These are phyloP conservation scores for Skeletonema grethae DNA, from an alignment of 108 stramenopile species.

Conservation along the genomic window DNA sequence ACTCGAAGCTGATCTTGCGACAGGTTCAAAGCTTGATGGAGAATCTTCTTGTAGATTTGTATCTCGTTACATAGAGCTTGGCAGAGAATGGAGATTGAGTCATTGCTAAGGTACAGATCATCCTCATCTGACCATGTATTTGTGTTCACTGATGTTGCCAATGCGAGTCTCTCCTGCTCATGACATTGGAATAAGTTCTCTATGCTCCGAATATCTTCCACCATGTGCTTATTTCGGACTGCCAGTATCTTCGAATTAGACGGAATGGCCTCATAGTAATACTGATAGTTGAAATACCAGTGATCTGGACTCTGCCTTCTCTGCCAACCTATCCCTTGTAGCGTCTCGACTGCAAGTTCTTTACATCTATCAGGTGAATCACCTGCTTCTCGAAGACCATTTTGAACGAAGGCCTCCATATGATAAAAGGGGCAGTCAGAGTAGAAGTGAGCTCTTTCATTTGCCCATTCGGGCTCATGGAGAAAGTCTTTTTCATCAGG, in stretches of 20 bases:
- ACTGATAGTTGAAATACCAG: constrained; percentile 7
- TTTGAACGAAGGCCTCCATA: neutral
- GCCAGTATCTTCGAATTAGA: neutral
- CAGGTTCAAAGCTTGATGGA: neutral
- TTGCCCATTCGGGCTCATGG: neutral
- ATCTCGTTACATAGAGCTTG: constrained; percentile 51
- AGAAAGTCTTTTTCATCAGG: constrained; percentile 2
- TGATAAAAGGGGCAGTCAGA: neutral
- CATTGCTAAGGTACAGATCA: constrained; percentile 26
- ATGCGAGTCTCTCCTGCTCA: neutral
- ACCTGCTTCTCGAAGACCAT: constrained; percentile 4
- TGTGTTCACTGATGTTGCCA: neutral
- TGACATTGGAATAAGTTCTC: neutral
- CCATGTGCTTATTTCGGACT: neutral
- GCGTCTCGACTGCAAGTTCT: neutral
- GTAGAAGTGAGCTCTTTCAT: neutral
- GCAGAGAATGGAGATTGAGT: constrained; percentile 39
- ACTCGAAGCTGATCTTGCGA: neutral
- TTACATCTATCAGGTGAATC: neutral
- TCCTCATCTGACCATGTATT: neutral
- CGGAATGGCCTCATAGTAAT: neutral
- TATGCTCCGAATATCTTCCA: neutral
- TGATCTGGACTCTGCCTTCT: neutral
- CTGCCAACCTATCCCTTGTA: neutral
- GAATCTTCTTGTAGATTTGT: constrained; percentile 50